A percentile compares a stretch with the other conserved stretches of the same genome.
Conservation (phyloP, 257 asterid genomes). For the Petunia secreta region DNA sequence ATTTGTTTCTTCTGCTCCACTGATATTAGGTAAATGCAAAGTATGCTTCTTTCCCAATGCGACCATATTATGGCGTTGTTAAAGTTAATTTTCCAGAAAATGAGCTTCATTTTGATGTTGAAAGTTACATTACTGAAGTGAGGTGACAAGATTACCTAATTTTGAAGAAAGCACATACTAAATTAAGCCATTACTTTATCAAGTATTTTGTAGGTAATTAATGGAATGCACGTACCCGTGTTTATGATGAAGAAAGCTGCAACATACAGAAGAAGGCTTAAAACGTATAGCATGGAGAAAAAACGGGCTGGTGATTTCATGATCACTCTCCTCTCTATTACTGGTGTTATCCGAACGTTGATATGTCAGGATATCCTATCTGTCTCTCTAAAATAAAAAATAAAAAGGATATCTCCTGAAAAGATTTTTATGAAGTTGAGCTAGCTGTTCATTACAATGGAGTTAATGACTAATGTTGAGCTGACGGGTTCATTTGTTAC, state of each 20-base stretch:
- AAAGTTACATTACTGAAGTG: neutral
- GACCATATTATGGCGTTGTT: neutral
- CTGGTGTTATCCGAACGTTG: too few species aligned
- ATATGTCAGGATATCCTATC: neutral
- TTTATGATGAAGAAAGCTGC: conserved; percentile 42
- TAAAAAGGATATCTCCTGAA: neutral
- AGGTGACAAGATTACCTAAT: neutral
- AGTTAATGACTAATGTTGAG: neutral
- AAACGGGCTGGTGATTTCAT: conserved; percentile 28
- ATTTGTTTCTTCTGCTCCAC: too few species aligned
- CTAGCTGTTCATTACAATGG: neutral
- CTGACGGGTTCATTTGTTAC: neutral
- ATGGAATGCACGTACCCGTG: conserved; percentile 43
- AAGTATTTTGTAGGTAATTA: neutral
- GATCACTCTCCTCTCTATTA: conserved; percentile 38
- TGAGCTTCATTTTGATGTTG: neutral
- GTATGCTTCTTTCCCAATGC: neutral
- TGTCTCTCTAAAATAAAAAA: neutral
- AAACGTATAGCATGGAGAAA: conserved; percentile 23
- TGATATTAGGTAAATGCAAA: neutral
- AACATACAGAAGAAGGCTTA: conserved; percentile 41
- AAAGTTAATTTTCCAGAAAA: neutral
- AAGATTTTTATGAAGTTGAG: neutral
- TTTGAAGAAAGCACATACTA: neutral
- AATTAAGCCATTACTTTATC: neutral